Conservation (phyloP, 1,139 yeast species). For the Suhomyces coccinellae region DNA sequence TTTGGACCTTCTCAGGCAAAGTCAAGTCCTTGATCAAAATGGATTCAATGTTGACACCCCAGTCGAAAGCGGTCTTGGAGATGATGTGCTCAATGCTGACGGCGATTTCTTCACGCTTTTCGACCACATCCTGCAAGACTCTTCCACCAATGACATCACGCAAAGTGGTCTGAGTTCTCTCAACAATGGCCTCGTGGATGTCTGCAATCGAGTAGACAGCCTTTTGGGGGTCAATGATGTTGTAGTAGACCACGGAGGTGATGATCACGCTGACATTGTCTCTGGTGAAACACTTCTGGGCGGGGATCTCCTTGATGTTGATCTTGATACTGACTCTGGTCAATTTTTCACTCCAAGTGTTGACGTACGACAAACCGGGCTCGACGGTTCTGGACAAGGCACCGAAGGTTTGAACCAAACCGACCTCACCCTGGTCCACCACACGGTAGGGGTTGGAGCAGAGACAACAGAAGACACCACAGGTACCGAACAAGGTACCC, state of each 20-base stretch:
- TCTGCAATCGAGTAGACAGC: slow-evolving; percentile 60
- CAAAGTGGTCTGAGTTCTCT: slow-evolving; percentile 73
- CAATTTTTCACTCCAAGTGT: slow-evolving; percentile 63
- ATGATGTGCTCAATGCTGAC: slow-evolving; percentile 63
- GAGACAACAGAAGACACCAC: slow-evolving; percentile 62
- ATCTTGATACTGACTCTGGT: slow-evolving; percentile 56
- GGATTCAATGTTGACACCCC: slow-evolving; percentile 75
- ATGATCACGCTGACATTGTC: slow-evolving; percentile 65
- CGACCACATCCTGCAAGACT: slow-evolving; percentile 70
- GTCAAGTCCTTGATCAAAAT: slow-evolving; percentile 68
- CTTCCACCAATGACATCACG: slow-evolving; percentile 74
- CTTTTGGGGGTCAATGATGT: slow-evolving; percentile 68
- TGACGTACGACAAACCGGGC: slow-evolving; percentile 68
- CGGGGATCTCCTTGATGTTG: slow-evolving; percentile 65
- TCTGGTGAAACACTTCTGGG: slow-evolving; percentile 66
- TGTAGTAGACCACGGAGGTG: slow-evolving; percentile 69
- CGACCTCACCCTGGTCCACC: slow-evolving; percentile 71
- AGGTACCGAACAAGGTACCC: slow-evolving; percentile 53
- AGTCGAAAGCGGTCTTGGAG: slow-evolving; percentile 60
- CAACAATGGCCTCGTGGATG: slow-evolving; percentile 60
- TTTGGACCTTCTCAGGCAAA: slow-evolving; percentile 57
- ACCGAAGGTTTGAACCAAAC: slow-evolving; percentile 68
- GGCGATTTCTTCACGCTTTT: slow-evolving; percentile 73
- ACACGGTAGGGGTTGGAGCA: slow-evolving; percentile 63
- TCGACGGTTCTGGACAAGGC: slow-evolving; percentile 66